These are phyloP conservation scores for Nitzschia inconspicua DNA, from an alignment of 108 stramenopile species.

Conservation along the genomic window DNA sequence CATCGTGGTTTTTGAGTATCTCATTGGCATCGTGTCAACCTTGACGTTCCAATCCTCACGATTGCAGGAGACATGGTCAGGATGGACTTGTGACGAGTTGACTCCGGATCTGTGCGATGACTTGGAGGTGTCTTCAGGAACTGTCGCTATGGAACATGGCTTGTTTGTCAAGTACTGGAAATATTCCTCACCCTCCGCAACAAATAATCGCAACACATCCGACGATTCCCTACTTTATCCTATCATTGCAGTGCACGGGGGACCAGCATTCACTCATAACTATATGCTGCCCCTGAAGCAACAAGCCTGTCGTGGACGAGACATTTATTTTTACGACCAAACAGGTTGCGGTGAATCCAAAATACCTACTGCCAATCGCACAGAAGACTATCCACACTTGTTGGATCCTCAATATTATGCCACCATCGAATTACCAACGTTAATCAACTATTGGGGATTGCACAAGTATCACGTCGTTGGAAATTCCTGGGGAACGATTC, in stretches of 20 bases:
- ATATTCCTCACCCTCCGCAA: neutral
- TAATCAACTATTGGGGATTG: constrained; percentile 28
- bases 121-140: neutral
- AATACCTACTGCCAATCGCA: constrained; percentile 26
- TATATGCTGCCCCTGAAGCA: constrained; percentile 48
- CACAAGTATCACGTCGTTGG: constrained; percentile 33
- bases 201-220: no score
- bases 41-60: no score
- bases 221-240: neutral
- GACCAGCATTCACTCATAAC: constrained; percentile 38
- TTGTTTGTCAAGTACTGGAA: neutral
- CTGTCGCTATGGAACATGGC: neutral
- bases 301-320: constrained; percentile 37
- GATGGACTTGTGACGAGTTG: constrained; percentile 6
- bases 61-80: no score
- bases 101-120: constrained; percentile 3
- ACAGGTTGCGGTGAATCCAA: constrained; percentile 39
- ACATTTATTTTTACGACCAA: constrained; percentile 53
- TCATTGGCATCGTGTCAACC: no score
- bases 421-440: constrained; percentile 34
- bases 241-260: constrained; percentile 42
- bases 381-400: constrained; percentile 21
- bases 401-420: constrained; percentile 39
- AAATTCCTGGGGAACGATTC: constrained; percentile 38
- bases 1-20: no score